Evolutionary conservation across 768 basidiomycete genomes (phyloP), one percentile per base, ranked within the genome.

Genomic region (Austroboletus eburneus): DNA sequence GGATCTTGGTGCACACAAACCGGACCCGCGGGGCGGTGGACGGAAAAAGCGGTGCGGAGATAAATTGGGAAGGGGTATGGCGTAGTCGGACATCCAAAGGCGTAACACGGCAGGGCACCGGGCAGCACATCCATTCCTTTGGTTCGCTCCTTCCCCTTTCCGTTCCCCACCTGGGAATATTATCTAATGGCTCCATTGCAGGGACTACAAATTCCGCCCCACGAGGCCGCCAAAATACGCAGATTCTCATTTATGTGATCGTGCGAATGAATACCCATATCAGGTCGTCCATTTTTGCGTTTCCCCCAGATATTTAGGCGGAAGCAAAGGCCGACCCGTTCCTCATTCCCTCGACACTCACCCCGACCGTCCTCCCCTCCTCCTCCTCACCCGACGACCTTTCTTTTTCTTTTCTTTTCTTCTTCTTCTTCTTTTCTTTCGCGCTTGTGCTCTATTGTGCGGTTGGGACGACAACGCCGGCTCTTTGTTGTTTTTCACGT

Each of bases 341-440:
- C 67, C 63, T 55, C 56, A 60, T 55, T 58, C 65, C 56, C 62
- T 50, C 39, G 9, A 49, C 50, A 35, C 52, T 42, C 43, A 6
- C 50, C 42, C 57, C 57, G 54, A 56, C 57, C 57, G 42, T 49
- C 47, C 45, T 25, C 65, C 56, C 62, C 60, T 59, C 62, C 61
- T 59, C 67, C 67, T 65, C 61, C 66, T 60, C 64, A 52, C 60
- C 69, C 68, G 69, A 69, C 72, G 67, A 58, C 56, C 72, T 57
- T 54, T 65, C 65, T 60, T 46, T 43, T 52, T 51, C 48, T 24
- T 37, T 50, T 45, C 57, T 55, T 59, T 56, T 46, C 48, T 60
- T 53, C 57, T 49, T 48, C 30, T 48, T 45, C 39, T 56, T 51
- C 40, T 56, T 51, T 58, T 51, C 43, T 49, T 53, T 38, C 27